Percentiles rank a stretch among this genome's conserved stretches.
Evolutionary conservation across 2,329 filamentous ascomycete genomes (phyloP).

Genomic region (Orbilia quercus): DNA sequence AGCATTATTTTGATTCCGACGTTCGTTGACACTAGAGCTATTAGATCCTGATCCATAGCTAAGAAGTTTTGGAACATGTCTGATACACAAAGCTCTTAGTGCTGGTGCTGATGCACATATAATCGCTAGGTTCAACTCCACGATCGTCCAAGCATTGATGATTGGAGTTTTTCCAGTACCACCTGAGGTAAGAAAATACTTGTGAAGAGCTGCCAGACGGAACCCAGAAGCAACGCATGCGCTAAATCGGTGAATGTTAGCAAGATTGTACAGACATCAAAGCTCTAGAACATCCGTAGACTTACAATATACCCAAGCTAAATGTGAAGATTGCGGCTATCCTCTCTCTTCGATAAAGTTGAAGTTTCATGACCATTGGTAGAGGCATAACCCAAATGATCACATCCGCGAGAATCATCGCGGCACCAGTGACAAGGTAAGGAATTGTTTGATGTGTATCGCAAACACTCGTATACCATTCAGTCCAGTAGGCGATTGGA

Average conservation of each 20-base stretch:
- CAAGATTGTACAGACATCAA: background rate
- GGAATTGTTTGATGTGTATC: conserved; percentile 36
- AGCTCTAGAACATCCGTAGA: background rate
- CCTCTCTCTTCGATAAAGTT: conserved; percentile 46
- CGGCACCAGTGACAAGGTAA: conserved; percentile 39
- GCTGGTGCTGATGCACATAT: conserved; percentile 52
- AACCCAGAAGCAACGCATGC: conserved; percentile 52
- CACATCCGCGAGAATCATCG: conserved; percentile 45
- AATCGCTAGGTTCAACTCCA: conserved; percentile 52
- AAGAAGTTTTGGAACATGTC: conserved; percentile 43
- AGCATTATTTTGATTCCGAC: background rate
- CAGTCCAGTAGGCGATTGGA: conserved; percentile 43
- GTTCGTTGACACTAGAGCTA: conserved; percentile 16
- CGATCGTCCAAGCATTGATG: conserved; percentile 53
- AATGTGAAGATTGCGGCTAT: conserved; percentile 52
- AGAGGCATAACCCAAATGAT: conserved; percentile 53
- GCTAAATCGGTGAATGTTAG: conserved; percentile 19
- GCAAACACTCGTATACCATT: conserved; percentile 50
- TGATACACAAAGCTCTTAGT: conserved; percentile 49
- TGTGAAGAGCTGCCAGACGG: conserved; percentile 39
- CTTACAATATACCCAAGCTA: conserved; percentile 54
- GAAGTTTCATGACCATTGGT: conserved; percentile 38
- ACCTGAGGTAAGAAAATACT: conserved; percentile 39
- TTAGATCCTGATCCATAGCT: conserved; percentile 30
- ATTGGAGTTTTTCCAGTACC: conserved; percentile 46